Evolutionary conservation across 352 stramenopile species (phyloP).

Genomic region (Pythium aristosporum): DNA sequence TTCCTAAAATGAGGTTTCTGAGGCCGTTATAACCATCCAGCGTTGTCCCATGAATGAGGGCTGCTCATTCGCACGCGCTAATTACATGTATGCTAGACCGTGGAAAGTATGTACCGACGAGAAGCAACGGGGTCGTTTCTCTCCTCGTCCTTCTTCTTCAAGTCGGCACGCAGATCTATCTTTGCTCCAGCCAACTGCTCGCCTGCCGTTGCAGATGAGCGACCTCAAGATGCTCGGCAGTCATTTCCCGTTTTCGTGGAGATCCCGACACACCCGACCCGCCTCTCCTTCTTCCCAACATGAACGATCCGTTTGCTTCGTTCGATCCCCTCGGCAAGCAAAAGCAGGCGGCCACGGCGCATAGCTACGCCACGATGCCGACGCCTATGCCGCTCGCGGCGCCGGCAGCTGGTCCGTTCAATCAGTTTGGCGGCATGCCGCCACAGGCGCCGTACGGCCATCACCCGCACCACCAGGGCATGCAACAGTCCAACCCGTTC

Average conservation of each 20-base stretch:
- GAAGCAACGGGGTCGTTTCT: not conserved
- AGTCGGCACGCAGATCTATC: not conserved
- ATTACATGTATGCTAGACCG: not conserved
- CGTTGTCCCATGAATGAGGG: not conserved
- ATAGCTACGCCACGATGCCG: constrained; percentile 23
- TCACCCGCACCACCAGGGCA: not conserved
- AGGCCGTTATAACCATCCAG: not conserved
- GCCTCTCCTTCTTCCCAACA: constrained; percentile 9
- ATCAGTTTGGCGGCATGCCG: constrained; percentile 27
- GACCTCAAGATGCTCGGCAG: not conserved
- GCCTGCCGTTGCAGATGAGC: not conserved
- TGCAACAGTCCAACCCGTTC: constrained; percentile 19
- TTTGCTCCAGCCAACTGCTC: constrained; percentile 1
- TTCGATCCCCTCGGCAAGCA: constrained; percentile 51
- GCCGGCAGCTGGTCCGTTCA: constrained; percentile 27
- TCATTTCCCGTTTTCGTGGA: constrained; percentile 22
- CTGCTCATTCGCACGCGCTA: not conserved
- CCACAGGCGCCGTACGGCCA: constrained; percentile 36
- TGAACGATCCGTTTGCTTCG: constrained; percentile 71
- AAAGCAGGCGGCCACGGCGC: constrained; percentile 26
- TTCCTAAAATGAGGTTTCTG: too few relatives aligned
- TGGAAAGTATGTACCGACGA: not conserved
- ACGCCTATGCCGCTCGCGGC: constrained; percentile 27
- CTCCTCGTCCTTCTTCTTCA: not conserved
- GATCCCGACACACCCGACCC: not conserved